Percentiles rank a stretch among this genome's conserved stretches.
phyloP scores from a whole-genome alignment of 2,329 filamentous ascomycete genomes.

The Colletotrichum sp. region DNA sequence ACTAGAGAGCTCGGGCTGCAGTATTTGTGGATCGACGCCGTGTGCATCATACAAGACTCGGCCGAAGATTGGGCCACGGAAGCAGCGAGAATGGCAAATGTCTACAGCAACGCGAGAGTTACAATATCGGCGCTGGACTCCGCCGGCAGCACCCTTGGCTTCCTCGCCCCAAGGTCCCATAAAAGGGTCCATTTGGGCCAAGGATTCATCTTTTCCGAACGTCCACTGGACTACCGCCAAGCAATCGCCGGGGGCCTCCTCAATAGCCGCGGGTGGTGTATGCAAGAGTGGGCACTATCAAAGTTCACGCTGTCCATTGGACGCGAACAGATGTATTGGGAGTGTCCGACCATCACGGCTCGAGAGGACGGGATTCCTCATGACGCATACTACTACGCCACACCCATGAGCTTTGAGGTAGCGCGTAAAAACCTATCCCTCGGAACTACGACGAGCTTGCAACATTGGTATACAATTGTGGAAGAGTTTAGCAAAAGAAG shows the following conservation, averaged over 20 bases:
- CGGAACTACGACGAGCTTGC: not conserved
- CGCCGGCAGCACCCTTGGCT: not conserved
- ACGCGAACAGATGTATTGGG: constrained; percentile 20
- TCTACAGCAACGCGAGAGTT: constrained; percentile 22
- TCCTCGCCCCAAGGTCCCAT: not conserved
- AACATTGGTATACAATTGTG: not conserved
- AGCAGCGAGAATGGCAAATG: constrained; percentile 18
- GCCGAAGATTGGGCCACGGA: constrained; percentile 21
- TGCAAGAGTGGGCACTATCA: constrained; percentile 2
- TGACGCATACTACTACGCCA: accelerated
- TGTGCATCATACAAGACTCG: constrained; percentile 35
- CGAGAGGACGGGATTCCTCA: not conserved
- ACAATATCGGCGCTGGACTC: not conserved
- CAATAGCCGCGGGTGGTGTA: not conserved
- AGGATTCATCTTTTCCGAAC: not conserved
- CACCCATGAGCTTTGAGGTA: not conserved
- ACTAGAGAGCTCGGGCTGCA: constrained; percentile 24
- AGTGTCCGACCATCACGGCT: not conserved
- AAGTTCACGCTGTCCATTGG: not conserved
- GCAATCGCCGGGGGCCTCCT: not conserved
- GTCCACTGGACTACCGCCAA: not conserved
- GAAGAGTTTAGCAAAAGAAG: not conserved
- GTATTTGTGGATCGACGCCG: constrained; percentile 37
- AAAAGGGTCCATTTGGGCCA: accelerated
- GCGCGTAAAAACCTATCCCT: not conserved